Base-by-base conservation (phyloP, 192 early-diverging fungal species). In the Umbelopsis sp. region DNA sequence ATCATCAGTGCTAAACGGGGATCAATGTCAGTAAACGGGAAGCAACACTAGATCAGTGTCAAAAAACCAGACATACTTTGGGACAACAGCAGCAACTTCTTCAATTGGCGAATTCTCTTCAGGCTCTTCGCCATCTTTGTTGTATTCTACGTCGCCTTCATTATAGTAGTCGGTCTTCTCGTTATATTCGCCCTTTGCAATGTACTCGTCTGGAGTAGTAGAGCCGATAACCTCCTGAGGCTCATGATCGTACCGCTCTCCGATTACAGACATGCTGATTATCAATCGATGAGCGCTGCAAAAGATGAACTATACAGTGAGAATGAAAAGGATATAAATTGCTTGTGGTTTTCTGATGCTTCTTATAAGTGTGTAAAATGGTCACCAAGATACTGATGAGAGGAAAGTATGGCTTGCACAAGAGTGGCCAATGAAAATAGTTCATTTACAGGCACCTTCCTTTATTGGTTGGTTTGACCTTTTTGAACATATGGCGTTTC, bases 31-130 rank as follows among this genome's bases (percentile, higher is more conserved):
- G 20, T 46, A 22, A 9, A 18, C 21, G 13, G 15, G 21, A 45
- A 35, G n/a, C 0, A 50, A 5, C 71, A 25, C 20, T 22, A 68
- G 30, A 4, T 33, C 23, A 37, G 52, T 2, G 33, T 20, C 3
- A 22, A 37, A 41, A 21, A 3, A 25, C n/a, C n/a, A 25, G 25
- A 67, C 67, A 18, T 82, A 82, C 80, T 77, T 64, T 44, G 80
- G 72, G 66, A 81, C 77, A 44, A 77, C 74, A n/a, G 74, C 76
- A 69, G 76, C 76, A 55, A 81, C 80, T 75, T 81, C 80, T 77
- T 81, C 80, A 23, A 81, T 81, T 51, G 80, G 80, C 4, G 80
- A 81, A 35, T 81, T 74, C 13, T 81, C 76, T 49, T 81, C 76
- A 25, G 78, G 76, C 23, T 74, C 51, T 18, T 70, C 73, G 45